These are phyloP conservation scores for Claviceps cyperi DNA, from an alignment of 2,329 filamentous ascomycete species.

Conservation along the genomic window DNA sequence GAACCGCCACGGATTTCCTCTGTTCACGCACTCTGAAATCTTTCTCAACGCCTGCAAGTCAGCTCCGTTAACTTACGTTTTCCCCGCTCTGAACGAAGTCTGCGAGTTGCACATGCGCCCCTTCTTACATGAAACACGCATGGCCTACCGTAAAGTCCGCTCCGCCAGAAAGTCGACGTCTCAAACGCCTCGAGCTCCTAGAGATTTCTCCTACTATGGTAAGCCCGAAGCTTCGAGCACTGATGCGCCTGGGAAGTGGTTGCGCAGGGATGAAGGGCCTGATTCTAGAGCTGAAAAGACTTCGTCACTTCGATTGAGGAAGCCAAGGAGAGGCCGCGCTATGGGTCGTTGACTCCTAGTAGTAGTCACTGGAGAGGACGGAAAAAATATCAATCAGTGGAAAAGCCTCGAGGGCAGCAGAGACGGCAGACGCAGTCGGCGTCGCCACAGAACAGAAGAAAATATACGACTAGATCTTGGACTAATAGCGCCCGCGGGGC, in stretches of 20 bases:
- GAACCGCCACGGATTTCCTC: neutral
- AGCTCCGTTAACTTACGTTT: neutral
- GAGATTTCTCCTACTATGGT: neutral
- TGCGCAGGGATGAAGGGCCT: neutral
- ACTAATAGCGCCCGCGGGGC: too few relatives aligned
- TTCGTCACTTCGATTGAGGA: neutral
- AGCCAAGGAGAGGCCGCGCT: neutral
- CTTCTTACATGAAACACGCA: neutral
- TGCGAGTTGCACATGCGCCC: neutral
- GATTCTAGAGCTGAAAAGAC: neutral
- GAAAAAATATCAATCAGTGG: neutral
- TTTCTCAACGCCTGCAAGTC: neutral
- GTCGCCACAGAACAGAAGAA: too few relatives aligned
- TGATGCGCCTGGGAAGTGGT: neutral
- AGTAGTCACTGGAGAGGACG: neutral
- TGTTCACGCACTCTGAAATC: neutral
- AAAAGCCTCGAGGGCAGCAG: neutral
- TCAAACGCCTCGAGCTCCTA: neutral
- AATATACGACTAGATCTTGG: too few relatives aligned
- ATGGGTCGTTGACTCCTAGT: too few relatives aligned
- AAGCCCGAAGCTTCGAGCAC: too few relatives aligned
- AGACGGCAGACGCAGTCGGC: too few relatives aligned
- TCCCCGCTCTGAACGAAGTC: neutral
- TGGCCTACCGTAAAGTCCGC: neutral
- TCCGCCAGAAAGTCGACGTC: neutral